Base-by-base conservation (phyloP, 2,329 filamentous ascomycete genomes). In the Diaporthe sp. region DNA sequence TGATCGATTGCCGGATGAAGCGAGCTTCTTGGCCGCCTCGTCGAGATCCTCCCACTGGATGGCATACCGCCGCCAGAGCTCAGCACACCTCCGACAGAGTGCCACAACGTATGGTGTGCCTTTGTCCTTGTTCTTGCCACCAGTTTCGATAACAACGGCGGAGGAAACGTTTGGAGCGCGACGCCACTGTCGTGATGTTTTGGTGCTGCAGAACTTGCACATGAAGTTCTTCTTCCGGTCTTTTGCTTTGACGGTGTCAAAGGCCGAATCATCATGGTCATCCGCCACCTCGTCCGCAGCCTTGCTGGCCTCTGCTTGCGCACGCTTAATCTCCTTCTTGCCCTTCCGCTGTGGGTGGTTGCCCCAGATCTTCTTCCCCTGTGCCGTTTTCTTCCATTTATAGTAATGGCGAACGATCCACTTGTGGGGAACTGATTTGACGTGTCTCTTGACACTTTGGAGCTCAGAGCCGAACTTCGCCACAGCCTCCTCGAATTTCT, bases 31-130 rank as follows among this genome's bases (percentile, higher is more conserved):
- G 51, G 93, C 91, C 50, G 98, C 90, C 79, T 98, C 96, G 55
- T 98, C 97, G 19, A 95, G 90, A 77, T 97, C 94, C 83, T 98
- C 97, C 92, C 95, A 99, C 78, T 97, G 94, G 76, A 99, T 95
- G 22, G 93, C 96, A 83, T 99, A 99, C 77, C 96, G 94, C 66
- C 97, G 93, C 97, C 97, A 99, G 12, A 99, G 87, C 79, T 97
- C 92, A 35, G 96, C 96, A 81, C 97, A 99, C 75, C 96, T 92
- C 73, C 95, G 90, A 81, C 97, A 99, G 6, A 99, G 89, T 4
- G 96, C 96, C 65, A 96, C 89, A 25, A 97, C 90, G 47, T 93
- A 91, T 78, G 93, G 91, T 22, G 88, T 87, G 17, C 90, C 91
- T 81, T 96, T 97, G 77, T 98, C 95, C 83, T 95, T 96, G 75